phyloP scores from a whole-genome alignment of 2,329 filamentous ascomycete genomes.

The Aschersonia sp. region DNA sequence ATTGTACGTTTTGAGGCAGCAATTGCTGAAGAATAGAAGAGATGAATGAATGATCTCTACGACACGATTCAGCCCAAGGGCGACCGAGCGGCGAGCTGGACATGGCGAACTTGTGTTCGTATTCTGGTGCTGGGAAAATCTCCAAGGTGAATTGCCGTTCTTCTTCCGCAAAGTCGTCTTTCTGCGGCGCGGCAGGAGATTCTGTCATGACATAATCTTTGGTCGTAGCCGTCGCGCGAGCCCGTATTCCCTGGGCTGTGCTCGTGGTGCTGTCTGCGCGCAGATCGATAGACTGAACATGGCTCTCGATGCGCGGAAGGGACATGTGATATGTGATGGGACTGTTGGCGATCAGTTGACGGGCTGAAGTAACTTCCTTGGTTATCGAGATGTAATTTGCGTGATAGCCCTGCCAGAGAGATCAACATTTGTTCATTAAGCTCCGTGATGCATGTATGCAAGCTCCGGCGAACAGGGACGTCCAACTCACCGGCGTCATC shows the following conservation, averaged over 20 bases:
- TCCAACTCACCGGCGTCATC: conserved; percentile 10
- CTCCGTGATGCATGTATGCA: background rate
- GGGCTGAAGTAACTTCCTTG: conserved; percentile 22
- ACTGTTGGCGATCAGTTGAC: conserved; percentile 24
- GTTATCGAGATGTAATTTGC: conserved; percentile 37
- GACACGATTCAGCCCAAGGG: conserved; percentile 23
- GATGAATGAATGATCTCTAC: conserved; percentile 18
- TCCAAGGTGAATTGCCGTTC: conserved; percentile 26
- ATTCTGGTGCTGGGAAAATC: conserved; percentile 22
- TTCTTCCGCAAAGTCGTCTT: background rate
- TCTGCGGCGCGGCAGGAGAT: background rate
- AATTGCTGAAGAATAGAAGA: conserved; percentile 21
- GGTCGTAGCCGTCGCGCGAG: background rate
- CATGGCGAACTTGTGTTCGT: conserved; percentile 24
- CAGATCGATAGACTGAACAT: conserved; percentile 15
- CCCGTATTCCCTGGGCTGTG: background rate
- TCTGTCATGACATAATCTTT: too few species aligned
- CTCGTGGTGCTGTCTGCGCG: conserved; percentile 3
- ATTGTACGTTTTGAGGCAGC: conserved; percentile 22
- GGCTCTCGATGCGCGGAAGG: conserved; percentile 10
- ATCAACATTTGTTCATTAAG: background rate
- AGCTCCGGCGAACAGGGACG: background rate
- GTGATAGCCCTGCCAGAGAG: conserved; percentile 24
- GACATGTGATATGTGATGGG: conserved; percentile 32
- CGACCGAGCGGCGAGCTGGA: conserved; percentile 21